These are phyloP conservation scores for Erysimum cheiri DNA, from an alignment of 441 rosid species.

Conservation along the genomic window DNA sequence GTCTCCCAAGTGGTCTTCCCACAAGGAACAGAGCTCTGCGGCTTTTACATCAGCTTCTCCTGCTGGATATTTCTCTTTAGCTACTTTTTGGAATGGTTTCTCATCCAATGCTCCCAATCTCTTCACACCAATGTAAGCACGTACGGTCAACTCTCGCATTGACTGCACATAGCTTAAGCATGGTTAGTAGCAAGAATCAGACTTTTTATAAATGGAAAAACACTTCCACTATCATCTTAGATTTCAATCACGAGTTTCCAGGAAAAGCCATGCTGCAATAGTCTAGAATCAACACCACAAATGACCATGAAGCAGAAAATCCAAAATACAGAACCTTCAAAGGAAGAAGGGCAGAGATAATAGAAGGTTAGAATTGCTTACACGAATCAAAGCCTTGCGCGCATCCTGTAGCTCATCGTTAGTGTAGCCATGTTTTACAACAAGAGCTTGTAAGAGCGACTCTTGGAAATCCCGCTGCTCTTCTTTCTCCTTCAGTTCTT, in stretches of 20 bases:
- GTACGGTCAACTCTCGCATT: constrained; percentile 18
- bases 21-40: constrained; percentile 57
- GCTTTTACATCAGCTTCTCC: constrained; percentile 51
- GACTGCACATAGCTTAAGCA: constrained; percentile 36
- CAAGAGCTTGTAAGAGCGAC: constrained; percentile 48
- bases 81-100: constrained; percentile 37
- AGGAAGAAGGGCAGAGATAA: neutral
- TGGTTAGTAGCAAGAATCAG: constrained; percentile 21
- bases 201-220: constrained; percentile 7
- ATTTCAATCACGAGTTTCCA: neutral
- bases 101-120: constrained; percentile 44
- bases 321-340: constrained; percentile 4
- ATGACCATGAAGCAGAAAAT: neutral
- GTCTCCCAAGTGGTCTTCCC: constrained; percentile 74
- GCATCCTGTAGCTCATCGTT: constrained; percentile 79
- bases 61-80: constrained; percentile 40
- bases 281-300: too few species aligned
- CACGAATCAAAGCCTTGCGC: constrained; percentile 60
- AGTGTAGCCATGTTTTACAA: constrained; percentile 47
- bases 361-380: constrained; percentile 38
- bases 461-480: constrained; percentile 48
- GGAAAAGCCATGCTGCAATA: too few species aligned
- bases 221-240: neutral
- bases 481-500: constrained; percentile 59
- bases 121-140: constrained; percentile 38